Base-by-base conservation (phyloP, 1,284 basidiomycete species). In the Heterobasidion parviporum region DNA sequence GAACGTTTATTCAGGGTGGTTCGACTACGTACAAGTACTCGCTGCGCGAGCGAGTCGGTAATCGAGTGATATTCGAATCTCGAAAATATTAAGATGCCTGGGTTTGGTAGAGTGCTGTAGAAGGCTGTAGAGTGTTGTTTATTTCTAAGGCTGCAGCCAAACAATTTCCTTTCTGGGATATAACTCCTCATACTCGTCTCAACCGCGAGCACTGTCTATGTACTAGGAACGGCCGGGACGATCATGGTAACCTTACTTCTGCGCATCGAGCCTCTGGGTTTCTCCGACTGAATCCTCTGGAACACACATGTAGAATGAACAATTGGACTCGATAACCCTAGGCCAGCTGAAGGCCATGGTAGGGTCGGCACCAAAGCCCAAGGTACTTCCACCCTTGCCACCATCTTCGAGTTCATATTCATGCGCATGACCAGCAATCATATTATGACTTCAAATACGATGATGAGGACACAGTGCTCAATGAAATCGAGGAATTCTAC, bases 401-500 rank as follows among this genome's bases (percentile, higher is more conserved):
- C 48, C 35, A 44, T 54, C 59, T 66, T 35, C 65, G 59, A 47
- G 56, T 51, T 50, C 36, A 48, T 51, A 47, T 18, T 38, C 8
- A 50, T 15, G 16, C 61, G 61, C 65, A 38, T 64, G 62, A 63
- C 65, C 74, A 92, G 89, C 83, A 90, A 83, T 85, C 82, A 36
- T 83, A 82, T 64, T 95, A 90, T 69, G 92, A 94, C 74, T 95
- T 91, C 71, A 83, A 86, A 59, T 96, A 96, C 68, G 91, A 94
- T 63, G 96, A 99, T 68, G 92, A 96, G 65, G 94, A 98, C 70
- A 92, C 89, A 15, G 84, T 98, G 48, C 87, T 95, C 78, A 91
- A 92, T 64, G 97, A 98, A 71, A 88, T 99, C 50, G 92, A 98
- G 61, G 97, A 99, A 72, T 98, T 99, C 73, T 99, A 97, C 72